Conservation (phyloP, 164 flowering plant genomes). For the Liquidambar formosana region DNA sequence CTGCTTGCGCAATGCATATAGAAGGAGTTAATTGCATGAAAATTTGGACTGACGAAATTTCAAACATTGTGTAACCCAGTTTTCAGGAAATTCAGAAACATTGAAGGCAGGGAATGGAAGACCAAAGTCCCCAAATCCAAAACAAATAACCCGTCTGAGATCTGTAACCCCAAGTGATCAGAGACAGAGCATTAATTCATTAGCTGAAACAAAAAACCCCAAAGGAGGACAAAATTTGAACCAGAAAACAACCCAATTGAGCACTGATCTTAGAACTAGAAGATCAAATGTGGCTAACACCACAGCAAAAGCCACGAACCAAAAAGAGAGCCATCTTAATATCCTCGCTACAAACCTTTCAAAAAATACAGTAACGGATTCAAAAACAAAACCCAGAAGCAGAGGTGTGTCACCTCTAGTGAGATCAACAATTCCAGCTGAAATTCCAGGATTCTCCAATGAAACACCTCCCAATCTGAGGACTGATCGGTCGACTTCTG, state of each 20-base stretch:
- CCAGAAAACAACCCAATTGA: background rate
- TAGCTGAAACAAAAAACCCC: too few relatives aligned
- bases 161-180: constrained; percentile 32
- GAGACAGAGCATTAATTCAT: constrained; percentile 16
- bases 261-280: background rate
- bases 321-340: too few relatives aligned
- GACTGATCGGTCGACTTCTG: constrained; percentile 34
- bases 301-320: constrained; percentile 1
- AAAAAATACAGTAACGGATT: constrained; percentile 2
- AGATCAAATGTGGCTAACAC: background rate
- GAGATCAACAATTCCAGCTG: too few relatives aligned
- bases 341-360: constrained; percentile 19
- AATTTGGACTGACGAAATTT: too few relatives aligned
- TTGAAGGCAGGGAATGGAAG: constrained; percentile 14
- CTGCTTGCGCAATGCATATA: too few relatives aligned
- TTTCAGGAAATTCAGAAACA: constrained; percentile 32
- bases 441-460: constrained; percentile 34
- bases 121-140: constrained; percentile 26
- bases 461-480: constrained; percentile 38
- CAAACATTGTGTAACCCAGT: too few relatives aligned
- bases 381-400: constrained; percentile 31
- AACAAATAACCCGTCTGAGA: constrained; percentile 22
- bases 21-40: too few relatives aligned
- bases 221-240: too few relatives aligned
- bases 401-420: constrained; percentile 42